Evolutionary conservation across 768 basidiomycete genomes (phyloP).

Genomic region (Mycena maculata): DNA sequence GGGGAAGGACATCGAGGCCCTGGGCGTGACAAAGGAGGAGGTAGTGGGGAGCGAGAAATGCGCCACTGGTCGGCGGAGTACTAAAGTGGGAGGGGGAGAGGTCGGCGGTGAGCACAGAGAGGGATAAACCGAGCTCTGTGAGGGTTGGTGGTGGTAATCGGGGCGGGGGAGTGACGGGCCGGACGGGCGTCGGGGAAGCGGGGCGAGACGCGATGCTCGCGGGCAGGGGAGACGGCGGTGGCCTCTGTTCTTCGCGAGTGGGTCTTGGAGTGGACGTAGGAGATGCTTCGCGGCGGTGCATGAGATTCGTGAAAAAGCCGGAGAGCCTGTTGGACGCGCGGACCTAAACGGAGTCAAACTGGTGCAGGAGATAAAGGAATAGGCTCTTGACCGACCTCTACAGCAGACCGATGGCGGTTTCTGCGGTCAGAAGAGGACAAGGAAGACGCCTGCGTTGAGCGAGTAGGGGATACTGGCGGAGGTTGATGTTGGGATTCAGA

Average conservation of each 20-base stretch:
- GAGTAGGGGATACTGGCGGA: conserved; percentile 41
- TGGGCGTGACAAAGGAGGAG: conserved; percentile 87
- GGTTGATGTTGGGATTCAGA: conserved; percentile 31
- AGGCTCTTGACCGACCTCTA: conserved; percentile 63
- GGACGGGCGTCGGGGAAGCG: conserved; percentile 63
- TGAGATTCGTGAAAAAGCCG: conserved; percentile 85
- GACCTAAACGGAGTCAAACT: conserved; percentile 47
- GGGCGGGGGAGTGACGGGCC: conserved; percentile 80
- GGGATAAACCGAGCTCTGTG: conserved; percentile 77
- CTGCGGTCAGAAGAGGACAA: conserved; percentile 51
- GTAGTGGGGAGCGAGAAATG: conserved; percentile 85
- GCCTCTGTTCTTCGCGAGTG: conserved; percentile 49
- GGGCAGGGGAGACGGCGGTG: conserved; percentile 34
- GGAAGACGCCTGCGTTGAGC: conserved; percentile 44
- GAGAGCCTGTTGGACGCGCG: conserved; percentile 82
- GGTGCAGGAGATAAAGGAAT: conserved; percentile 15
- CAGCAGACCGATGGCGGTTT: conserved; percentile 61
- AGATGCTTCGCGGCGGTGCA: conserved; percentile 73
- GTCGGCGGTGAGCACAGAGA: conserved; percentile 74
- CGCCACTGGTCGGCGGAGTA: conserved; percentile 80
- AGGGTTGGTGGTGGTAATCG: conserved; percentile 76
- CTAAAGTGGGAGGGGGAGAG: conserved; percentile 83
- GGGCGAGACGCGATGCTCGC: conserved; percentile 59
- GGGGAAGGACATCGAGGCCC: conserved; percentile 87
- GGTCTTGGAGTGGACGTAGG: conserved; percentile 42